Base-by-base conservation (phyloP, 805 yeast genomes). In the Wickerhamomyces silvicola region DNA sequence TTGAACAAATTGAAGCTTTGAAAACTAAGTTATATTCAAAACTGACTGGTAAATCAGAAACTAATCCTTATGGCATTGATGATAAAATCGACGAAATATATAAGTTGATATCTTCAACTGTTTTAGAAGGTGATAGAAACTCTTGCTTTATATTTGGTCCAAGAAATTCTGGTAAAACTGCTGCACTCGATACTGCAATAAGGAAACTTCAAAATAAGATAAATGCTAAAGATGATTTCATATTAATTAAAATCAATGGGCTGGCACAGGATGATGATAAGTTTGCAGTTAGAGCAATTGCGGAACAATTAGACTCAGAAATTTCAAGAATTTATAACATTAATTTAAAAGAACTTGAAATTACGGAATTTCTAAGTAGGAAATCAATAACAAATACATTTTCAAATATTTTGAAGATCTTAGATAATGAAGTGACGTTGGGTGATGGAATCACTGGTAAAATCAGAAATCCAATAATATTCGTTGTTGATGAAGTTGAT, bases 401-500 rank as follows among this genome's bases (percentile, higher is more conserved):
- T 60, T 63, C 69, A 24, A 73, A 71, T 31, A 70, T 81, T 11
- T 56, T 81, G 38, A 55, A 64, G 13, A 64, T 74, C 11, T 52
- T 81, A 32, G 81, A 74, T 39, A 61, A 60, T 12, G 50, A 54
- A 16, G 40, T 45, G 8, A 24, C 18, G 7, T 18, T 40, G 6
- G 32, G 36, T 7, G 37, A 27, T 13, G 26, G 24, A 3, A 13
- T 22, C n/a, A n/a, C n/a, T 8, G 38, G 36, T 1, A 46, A 42
- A 42, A 37, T 39, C 12, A 41, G 42, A 35, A 35, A 45, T 16
- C 74, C 95, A 0, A 70, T 92, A 4, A 60, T 92, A 0, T 79
- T 92, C 45, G 59, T 86, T 3, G 72, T 92, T 35, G 97, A 92
- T 36, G 94, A 88, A 46, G 72, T 90, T 36, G 97, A 92, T 33